A percentile compares a stretch with the other conserved stretches of the same genome.
phyloP scores from a whole-genome alignment of 106 monocot species.

The Cymbidium sinense region DNA sequence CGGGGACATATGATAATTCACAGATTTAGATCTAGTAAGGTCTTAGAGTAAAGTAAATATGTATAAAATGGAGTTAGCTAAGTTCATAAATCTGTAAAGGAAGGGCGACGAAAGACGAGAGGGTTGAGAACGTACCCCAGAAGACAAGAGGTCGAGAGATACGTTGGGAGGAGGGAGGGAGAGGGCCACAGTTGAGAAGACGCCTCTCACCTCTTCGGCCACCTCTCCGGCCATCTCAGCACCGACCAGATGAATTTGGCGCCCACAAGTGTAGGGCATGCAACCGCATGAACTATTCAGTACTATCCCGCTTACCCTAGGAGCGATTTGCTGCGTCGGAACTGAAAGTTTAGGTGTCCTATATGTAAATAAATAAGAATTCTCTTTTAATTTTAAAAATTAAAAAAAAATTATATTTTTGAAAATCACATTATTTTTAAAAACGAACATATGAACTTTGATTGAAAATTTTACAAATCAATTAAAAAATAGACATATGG shows the following conservation, averaged over 20 bases:
- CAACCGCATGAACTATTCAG: too few relatives aligned
- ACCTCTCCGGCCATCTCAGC: conserved; percentile 3
- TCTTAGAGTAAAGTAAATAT: not conserved
- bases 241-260: not conserved
- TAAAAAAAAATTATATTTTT: too few relatives aligned
- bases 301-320: too few relatives aligned
- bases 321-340: too few relatives aligned
- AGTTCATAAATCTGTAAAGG: not conserved
- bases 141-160: conserved; percentile 42
- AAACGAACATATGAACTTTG: too few relatives aligned
- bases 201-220: conserved; percentile 15
- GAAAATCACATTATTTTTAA: too few relatives aligned
- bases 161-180: conserved; percentile 51
- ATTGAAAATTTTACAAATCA: too few relatives aligned
- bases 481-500: too few relatives aligned
- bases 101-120: not conserved
- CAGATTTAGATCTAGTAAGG: not conserved
- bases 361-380: too few relatives aligned
- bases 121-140: conserved; percentile 34
- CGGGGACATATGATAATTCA: not conserved
- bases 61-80: not conserved
- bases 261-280: too few relatives aligned
- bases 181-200: conserved; percentile 16
- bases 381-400: too few relatives aligned
- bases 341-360: too few relatives aligned